phyloP scores from a whole-genome alignment of 306 rosid genomes.

The Canavalia gladiata region DNA sequence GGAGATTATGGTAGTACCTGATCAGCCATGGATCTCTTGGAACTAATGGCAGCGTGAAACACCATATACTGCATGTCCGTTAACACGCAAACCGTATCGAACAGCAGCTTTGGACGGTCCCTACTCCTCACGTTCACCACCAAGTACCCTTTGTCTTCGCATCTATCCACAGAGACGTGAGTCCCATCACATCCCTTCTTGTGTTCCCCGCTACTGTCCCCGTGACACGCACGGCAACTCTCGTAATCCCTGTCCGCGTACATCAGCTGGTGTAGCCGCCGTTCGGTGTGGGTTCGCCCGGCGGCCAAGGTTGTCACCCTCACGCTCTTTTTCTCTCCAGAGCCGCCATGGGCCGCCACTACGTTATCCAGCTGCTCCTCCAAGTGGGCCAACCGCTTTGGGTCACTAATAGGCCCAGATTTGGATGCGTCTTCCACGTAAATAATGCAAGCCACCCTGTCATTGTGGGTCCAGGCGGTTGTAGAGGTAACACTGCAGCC shows the following conservation, averaged over 20 bases:
- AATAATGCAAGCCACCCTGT: slow-evolving; percentile 67
- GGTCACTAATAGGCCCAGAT: slow-evolving; percentile 70
- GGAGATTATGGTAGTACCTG: slow-evolving; percentile 60
- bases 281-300: slow-evolving; percentile 70
- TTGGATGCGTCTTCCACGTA: slow-evolving; percentile 66
- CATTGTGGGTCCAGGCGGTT: slow-evolving; percentile 85
- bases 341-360: slow-evolving; percentile 66
- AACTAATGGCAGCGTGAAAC: slow-evolving; percentile 86
- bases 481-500: slow-evolving; percentile 69
- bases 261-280: slow-evolving; percentile 94
- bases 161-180: slow-evolving; percentile 66
- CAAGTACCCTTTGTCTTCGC: slow-evolving; percentile 79
- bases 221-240: slow-evolving; percentile 60
- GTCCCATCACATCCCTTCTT: slow-evolving; percentile 76
- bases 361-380: slow-evolving; percentile 71
- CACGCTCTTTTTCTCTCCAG: slow-evolving; percentile 63
- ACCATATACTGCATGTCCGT: slow-evolving; percentile 81
- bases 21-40: slow-evolving; percentile 70
- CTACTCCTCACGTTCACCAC: slow-evolving; percentile 68
- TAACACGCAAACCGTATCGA: slow-evolving; percentile 85
- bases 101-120: slow-evolving; percentile 82
- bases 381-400: slow-evolving; percentile 60
- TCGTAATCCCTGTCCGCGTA: slow-evolving; percentile 72
- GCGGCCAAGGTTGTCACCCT: slow-evolving; percentile 56
- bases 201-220: slow-evolving; percentile 52